Evolutionary conservation across 2,329 filamentous ascomycete species (phyloP), one percentile per base, ranked within the genome.

Genomic region (Botrytis sinoallii): DNA sequence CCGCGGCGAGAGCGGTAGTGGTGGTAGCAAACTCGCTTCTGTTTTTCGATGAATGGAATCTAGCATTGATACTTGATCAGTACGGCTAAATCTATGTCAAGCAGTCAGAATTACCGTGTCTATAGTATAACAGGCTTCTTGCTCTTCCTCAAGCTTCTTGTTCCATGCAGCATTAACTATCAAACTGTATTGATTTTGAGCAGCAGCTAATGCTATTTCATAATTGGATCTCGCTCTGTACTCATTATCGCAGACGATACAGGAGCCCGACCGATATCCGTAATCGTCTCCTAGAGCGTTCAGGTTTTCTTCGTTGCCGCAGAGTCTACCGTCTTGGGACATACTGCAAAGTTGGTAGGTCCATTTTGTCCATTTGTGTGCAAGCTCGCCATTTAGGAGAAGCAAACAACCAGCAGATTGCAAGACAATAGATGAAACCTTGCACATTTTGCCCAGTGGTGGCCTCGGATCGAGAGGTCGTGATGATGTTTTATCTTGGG

Each of bases 331-430:
- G 59, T 52, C 38, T 38, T n/a, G 18, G 14, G 59, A 64, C 7
- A 40, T 25, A 22, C 29, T 52, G 22, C 69, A 71, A 16, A 65
- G 29, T 71, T 44, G 63, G 32, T 65, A 65, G 25, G 57, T 71
- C 44, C 44, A 65, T 29, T 65, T 52, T 3, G 44, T 71, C 57
- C 46, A 71, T 14, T 22, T 65, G 18, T 71, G 59, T 22, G 69
- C 42, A 65, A 42, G 38, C 9, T 22, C 22, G 2, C 42, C 44
- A 10, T 9, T 14, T 3, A 44, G 9, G 12, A 48, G 22, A n/a
- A 38, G 57, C 22, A 48, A 48, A 64, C 57, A 71, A 9, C 57
- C 42, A 48, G 42, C 42, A 2, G 42, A 46, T 38, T 64, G 29
- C 22, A 64, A n/a, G 20, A 48, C 9, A 7, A 71, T 48, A 40